Evolutionary conservation across 1,139 yeast genomes (phyloP), one percentile per base, ranked within the genome.

Genomic region (Lodderomyces parapsilosis): DNA sequence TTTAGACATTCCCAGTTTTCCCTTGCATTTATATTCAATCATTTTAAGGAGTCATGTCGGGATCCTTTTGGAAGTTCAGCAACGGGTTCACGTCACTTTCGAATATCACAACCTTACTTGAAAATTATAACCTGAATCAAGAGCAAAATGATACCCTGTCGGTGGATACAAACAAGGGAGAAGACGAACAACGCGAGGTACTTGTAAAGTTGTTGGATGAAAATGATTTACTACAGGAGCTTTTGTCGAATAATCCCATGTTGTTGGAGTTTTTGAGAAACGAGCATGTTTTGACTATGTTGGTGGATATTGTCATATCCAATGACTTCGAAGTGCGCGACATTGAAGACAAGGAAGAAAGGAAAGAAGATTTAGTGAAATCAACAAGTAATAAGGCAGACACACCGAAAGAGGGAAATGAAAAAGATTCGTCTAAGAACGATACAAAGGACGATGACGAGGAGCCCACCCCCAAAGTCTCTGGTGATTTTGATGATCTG

Each of bases 1-100:
- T n/a, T n/a, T n/a, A n/a, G n/a, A n/a, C n/a, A n/a, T n/a, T n/a
- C n/a, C n/a, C n/a, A n/a, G n/a, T n/a, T n/a, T n/a, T n/a, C n/a
- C n/a, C n/a, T n/a, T n/a, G n/a, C n/a, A n/a, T n/a, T n/a, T n/a
- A n/a, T n/a, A n/a, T n/a, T n/a, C n/a, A n/a, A n/a, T n/a, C 23
- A 20, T 20, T 20, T 20, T 20, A 20, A 20, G 23, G 11, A 36
- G 41, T 24, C 18, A 84, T 84, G 93, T 83, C 91, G 2, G 86
- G 87, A 27, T 79, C 93, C 36, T 91, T 90, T 64, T 91, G 98
- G 98, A 85, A 88, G 63, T 86, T 88, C 65, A 88, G 91, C 44
- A 86, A 84, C 62, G 93, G 89, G 50, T 86, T 86, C 62, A 80
- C 90, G 41, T 80, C 89, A 41, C 79, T 83, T 39, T 82, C 91